A percentile compares a stretch with the other conserved stretches of the same genome.
phyloP scores from a whole-genome alignment of 2,329 filamentous ascomycete species.

The Aureobasidium lini region DNA sequence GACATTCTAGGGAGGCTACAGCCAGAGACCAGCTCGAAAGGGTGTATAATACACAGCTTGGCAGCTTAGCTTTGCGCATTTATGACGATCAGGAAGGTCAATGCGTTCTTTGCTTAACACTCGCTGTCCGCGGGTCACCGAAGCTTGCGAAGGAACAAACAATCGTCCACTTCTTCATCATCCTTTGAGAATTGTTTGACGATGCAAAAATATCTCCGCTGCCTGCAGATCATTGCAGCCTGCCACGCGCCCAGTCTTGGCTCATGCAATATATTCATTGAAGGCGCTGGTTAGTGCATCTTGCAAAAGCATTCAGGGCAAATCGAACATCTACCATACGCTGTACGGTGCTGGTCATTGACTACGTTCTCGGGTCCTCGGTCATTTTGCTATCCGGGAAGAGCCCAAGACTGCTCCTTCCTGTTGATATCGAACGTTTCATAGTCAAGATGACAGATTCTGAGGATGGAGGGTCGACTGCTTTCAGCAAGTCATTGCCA shows the following conservation, averaged over 20 bases:
- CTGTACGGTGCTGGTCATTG: background rate
- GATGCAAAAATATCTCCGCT: background rate
- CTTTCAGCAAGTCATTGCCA: conserved; percentile 8
- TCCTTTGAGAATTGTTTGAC: background rate
- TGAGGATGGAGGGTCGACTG: background rate
- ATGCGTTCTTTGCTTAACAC: background rate
- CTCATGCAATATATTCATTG: background rate
- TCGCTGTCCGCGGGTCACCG: conserved; percentile 5
- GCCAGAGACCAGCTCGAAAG: too few relatives aligned
- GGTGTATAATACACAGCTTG: background rate
- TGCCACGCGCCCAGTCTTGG: background rate
- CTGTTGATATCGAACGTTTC: background rate
- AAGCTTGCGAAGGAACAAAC: background rate
- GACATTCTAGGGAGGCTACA: too few relatives aligned
- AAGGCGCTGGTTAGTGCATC: background rate
- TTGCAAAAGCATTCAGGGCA: background rate
- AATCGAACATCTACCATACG: background rate
- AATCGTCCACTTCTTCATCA: background rate
- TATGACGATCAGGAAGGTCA: background rate
- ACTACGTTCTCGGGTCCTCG: background rate
- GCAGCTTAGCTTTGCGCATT: background rate
- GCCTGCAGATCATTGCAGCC: background rate
- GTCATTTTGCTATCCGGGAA: background rate
- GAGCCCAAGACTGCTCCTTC: background rate
- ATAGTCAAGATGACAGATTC: background rate